Evolutionary conservation across 495 filamentous ascomycete species (phyloP), one percentile per base, ranked within the genome.

Genomic region (Tuber magnatum): DNA sequence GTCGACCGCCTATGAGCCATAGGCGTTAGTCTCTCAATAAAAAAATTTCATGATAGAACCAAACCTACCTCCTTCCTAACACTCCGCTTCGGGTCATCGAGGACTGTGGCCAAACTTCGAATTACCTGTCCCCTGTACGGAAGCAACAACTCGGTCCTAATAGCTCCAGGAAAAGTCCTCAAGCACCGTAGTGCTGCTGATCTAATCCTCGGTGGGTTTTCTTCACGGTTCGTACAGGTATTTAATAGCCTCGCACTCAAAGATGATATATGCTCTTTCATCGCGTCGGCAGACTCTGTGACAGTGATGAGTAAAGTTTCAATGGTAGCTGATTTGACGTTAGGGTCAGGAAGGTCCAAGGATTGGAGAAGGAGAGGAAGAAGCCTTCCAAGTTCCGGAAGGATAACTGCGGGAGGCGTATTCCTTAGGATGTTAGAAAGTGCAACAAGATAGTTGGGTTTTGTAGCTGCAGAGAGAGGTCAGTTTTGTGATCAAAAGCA

Each of bases 341-440:
- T 82, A 7, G 85, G 81, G 73, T 87, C 83, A 71, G 85, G 83
- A 48, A 92, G 86, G 74, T 92, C 90, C n/a, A 93, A 85, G 70
- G 85, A 88, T 80, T 92, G 91, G 5, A 93, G 86, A 68, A 93
- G 87, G n/a, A 92, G 86, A 0, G 91, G 90, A 9, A 90, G 84
- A 32, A 93, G 84, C 28, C 85, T 85, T 32, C 85, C 85, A 16
- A 93, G 85, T 77, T 90, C 87, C 1, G 88, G 86, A 77, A 88
- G 85, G 35, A 92, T 87, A 68, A 93, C 85, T 28, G 83, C 76
- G 38, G 89, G 88, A 16, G 90, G 86, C 42, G 91, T 86, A 74
- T 87, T 87, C 73, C 86, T 86, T 56, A 93, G 86, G 51, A 93
- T 86, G 3, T 89, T 89, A 0, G 89, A 88, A 22, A 92, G 86